Conservation (phyloP, 768 basidiomycete species). For the Tricholoma hemisulphureum region DNA sequence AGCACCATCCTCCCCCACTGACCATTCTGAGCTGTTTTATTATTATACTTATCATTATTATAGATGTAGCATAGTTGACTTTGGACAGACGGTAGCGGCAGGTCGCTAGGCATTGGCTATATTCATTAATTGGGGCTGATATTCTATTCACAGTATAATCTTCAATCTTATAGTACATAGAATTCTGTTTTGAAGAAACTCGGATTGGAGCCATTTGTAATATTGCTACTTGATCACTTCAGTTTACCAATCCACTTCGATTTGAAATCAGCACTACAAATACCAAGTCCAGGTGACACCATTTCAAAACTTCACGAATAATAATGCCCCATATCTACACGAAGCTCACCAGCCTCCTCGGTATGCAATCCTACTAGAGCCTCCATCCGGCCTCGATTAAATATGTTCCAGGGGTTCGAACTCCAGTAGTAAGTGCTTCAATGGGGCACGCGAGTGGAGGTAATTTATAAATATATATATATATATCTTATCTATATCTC, state of each 20-base stretch:
- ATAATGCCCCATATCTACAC: neutral
- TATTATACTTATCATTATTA: neutral
- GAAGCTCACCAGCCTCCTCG: neutral
- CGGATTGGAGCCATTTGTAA: too few relatives aligned
- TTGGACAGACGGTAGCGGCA: neutral
- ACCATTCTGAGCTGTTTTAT: neutral
- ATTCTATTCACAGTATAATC: too few relatives aligned
- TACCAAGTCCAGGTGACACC: too few relatives aligned
- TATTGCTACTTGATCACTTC: too few relatives aligned
- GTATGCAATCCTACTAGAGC: neutral
- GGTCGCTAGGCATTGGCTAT: neutral
- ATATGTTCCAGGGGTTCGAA: constrained; percentile 16
- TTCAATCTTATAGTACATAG: too few relatives aligned
- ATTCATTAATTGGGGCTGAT: neutral
- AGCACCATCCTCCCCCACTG: constrained; percentile 39
- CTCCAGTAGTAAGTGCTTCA: constrained; percentile 62
- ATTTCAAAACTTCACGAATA: too few relatives aligned
- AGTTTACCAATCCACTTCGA: too few relatives aligned
- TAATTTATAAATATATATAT: constrained; percentile 16
- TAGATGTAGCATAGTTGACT: neutral
- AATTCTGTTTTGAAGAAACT: too few relatives aligned
- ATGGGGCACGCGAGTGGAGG: constrained; percentile 76
- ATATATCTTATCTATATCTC: neutral
- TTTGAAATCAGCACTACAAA: too few relatives aligned
- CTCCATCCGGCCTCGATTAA: neutral